These are phyloP conservation scores for Syzygium jambos DNA, from an alignment of 345 rosid species.

Conservation along the genomic window DNA sequence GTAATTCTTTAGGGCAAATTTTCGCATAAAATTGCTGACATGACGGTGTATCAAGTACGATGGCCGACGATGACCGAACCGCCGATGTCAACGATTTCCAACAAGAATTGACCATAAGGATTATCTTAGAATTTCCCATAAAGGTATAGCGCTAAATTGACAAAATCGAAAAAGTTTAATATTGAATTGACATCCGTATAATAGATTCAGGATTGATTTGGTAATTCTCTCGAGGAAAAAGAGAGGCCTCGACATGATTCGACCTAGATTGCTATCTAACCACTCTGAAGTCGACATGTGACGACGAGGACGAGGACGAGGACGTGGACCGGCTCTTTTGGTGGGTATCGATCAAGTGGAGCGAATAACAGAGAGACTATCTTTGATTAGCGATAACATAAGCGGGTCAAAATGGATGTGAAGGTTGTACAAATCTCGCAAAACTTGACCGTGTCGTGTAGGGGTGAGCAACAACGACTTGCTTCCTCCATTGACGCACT, in stretches of 20 bases:
- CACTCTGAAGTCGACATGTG: no score
- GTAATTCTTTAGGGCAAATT: fast-evolving
- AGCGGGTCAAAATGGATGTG: background rate
- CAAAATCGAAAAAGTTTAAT: fast-evolving
- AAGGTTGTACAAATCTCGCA: background rate
- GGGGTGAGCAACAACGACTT: background rate
- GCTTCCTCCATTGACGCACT: background rate
- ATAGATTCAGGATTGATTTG: fast-evolving
- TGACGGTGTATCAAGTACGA: fast-evolving
- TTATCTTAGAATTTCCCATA: background rate
- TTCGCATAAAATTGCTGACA: fast-evolving
- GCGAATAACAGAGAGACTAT: background rate
- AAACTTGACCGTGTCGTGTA: background rate
- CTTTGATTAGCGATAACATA: background rate
- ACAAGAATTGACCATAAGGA: background rate
- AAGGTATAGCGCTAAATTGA: background rate
- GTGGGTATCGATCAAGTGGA: no score
- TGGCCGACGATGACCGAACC: fast-evolving
- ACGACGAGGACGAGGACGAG: no score
- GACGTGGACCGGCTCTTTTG: no score
- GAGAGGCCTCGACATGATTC: background rate
- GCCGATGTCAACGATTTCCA: background rate
- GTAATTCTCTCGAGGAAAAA: background rate
- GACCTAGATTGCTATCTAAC: no score
- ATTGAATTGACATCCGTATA: fast-evolving